Conservation (phyloP, 2,329 filamentous ascomycete species). For the Talaromyces sp. region DNA sequence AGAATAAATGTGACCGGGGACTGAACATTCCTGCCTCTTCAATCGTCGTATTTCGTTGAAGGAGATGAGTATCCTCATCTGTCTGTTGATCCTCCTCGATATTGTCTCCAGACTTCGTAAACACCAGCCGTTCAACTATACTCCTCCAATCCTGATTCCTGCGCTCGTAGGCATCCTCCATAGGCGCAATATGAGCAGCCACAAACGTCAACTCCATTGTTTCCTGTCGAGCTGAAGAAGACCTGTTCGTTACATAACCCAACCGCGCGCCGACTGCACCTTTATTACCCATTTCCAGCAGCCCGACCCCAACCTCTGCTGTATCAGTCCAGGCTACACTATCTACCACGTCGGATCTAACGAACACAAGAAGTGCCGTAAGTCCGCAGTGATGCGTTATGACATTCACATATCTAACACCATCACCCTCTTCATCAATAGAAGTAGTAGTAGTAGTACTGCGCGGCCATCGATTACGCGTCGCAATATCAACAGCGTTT, state of each 20-base stretch:
- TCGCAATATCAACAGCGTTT: conserved; percentile 66
- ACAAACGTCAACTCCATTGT: conserved; percentile 74
- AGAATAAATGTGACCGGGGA: conserved; percentile 70
- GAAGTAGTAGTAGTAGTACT: neutral
- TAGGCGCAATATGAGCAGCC: conserved; percentile 79
- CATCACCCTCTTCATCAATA: conserved; percentile 6
- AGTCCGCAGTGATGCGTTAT: conserved; percentile 73
- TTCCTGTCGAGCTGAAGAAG: conserved; percentile 35
- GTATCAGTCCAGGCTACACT: conserved; percentile 63
- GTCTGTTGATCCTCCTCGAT: conserved; percentile 41
- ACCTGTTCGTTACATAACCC: conserved; percentile 46
- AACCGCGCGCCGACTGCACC: conserved; percentile 78
- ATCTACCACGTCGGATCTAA: conserved; percentile 53
- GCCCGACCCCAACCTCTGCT: conserved; percentile 78
- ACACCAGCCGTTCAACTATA: conserved; percentile 75
- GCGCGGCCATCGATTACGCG: conserved; percentile 38
- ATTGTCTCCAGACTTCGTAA: conserved; percentile 41
- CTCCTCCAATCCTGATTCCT: conserved; percentile 85
- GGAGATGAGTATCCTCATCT: conserved; percentile 30
- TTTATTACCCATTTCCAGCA: conserved; percentile 91
- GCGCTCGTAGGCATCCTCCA: conserved; percentile 69
- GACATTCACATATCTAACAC: conserved; percentile 62
- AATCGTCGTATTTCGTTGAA: conserved; percentile 22
- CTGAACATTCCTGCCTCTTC: conserved; percentile 58
- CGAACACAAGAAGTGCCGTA: conserved; percentile 84